phyloP scores from a whole-genome alignment of 78 protist species.

The Dictyostelium firmibasis region DNA sequence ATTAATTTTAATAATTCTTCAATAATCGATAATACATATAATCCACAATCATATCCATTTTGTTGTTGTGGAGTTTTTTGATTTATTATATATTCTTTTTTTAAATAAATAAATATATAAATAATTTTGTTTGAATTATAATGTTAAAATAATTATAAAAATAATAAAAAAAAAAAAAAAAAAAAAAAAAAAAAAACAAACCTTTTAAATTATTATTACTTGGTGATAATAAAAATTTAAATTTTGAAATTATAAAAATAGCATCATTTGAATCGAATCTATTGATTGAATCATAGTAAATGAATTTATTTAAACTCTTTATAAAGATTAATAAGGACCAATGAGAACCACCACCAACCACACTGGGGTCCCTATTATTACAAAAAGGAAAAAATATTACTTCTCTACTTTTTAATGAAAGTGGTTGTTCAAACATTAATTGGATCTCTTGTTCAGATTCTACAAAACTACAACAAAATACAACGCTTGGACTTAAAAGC shows the following conservation, averaged over 20 bases:
- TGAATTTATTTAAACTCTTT: neutral
- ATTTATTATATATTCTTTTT: neutral
- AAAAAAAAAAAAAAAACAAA: neutral
- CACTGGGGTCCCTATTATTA: slow-evolving; percentile 32
- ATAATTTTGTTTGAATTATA: neutral
- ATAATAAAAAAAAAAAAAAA: neutral
- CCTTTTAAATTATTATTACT: neutral
- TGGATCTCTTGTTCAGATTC: slow-evolving; percentile 8
- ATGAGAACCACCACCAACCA: slow-evolving; percentile 69
- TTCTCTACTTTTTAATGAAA: neutral
- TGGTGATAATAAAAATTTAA: neutral
- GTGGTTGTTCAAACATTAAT: slow-evolving; percentile 5
- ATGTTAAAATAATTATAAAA: no score
- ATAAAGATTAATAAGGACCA: slow-evolving; percentile 44
- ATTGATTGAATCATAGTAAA: slow-evolving; percentile 53
- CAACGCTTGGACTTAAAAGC: slow-evolving; percentile 15
- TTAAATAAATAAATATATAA: neutral
- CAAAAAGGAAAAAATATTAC: slow-evolving; percentile 37
- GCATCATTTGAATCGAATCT: neutral
- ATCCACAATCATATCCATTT: slow-evolving; percentile 65
- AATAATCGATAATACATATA: slow-evolving; percentile 18
- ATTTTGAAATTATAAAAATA: neutral
- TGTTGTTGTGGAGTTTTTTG: slow-evolving; percentile 46
- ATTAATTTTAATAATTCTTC: slow-evolving; percentile 3
- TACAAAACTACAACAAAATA: slow-evolving; percentile 33